Evolutionary conservation across 441 rosid species (phyloP), one percentile per base, ranked within the genome.

Genomic region (Breynia disticha): DNA sequence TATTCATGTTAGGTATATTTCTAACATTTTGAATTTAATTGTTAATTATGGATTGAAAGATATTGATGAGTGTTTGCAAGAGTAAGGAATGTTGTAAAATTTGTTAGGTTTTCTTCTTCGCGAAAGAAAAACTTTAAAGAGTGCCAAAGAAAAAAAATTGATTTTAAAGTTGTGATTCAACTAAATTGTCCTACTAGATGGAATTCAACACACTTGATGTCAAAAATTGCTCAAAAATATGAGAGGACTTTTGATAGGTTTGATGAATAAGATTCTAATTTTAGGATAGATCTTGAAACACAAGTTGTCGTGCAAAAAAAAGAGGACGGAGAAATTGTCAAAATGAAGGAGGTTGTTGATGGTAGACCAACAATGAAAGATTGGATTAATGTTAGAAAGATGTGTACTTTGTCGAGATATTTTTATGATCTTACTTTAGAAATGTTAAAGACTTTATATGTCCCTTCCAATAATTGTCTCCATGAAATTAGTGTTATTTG

Each of bases 151-250:
- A 41, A 45, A 18, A 55, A 42, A 37, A 55, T 67, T 8, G 10
- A 24, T 11, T 39, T 41, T 55, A 37, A 56, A 24, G 11, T 11
- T 4, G 5, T 5, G 16, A 15, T 61, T 13, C 35, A 12, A 10
- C 42, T 67, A 7, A 55, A 72, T 56, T 59, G 52, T 13, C 35
- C 56, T 14, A 67, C 54, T 46, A 63, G 52, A n/a, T 72, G 53
- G 59, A 67, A 71, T 19, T 59, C 66, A 0, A 62, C 62, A 2
- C 60, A 60, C 41, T 21, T 60, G 19, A 66, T 71, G 57, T 22
- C 59, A 32, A 45, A 20, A 8, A 13, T 1, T 2, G 39, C 60
- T 18, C 18, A 38, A 16, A 57, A 49, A 16, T 68, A 39, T 61
- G 43, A 48, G n/a, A 56, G 39, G 7, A 46, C 16, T 3, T 60